A percentile compares a stretch with the other conserved stretches of the same genome.
Evolutionary conservation across 805 yeast genomes (phyloP).

Genomic region (Cephaloascus albidus): DNA sequence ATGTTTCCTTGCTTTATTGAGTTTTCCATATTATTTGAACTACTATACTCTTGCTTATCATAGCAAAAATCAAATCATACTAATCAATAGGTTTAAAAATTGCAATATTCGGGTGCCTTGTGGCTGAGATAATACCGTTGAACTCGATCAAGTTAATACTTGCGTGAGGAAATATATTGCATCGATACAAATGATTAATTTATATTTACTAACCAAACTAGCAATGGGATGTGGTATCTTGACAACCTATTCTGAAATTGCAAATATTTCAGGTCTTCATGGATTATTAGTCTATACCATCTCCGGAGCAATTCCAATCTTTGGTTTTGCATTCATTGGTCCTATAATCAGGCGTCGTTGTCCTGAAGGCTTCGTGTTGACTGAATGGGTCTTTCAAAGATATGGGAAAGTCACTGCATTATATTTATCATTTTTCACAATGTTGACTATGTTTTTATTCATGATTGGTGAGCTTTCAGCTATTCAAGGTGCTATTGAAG

Average conservation of each 20-base stretch:
- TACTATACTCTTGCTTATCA: no score
- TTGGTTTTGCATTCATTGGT: slow-evolving; percentile 75
- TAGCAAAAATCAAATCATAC: no score
- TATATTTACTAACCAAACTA: slow-evolving; percentile 9
- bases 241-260: slow-evolving; percentile 80
- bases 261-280: slow-evolving; percentile 77
- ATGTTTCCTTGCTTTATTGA: background rate
- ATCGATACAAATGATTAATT: slow-evolving; percentile 14
- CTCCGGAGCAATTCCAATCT: slow-evolving; percentile 75
- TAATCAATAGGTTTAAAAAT: no score
- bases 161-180: slow-evolving; percentile 63
- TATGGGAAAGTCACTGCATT: slow-evolving; percentile 67
- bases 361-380: slow-evolving; percentile 85
- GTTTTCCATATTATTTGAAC: no score
- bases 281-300: slow-evolving; percentile 77
- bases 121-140: slow-evolving; percentile 69
- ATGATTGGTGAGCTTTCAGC: slow-evolving; percentile 86
- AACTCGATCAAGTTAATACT: slow-evolving; percentile 77
- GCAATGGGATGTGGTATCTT: slow-evolving; percentile 87
- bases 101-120: slow-evolving; percentile 46
- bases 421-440: slow-evolving; percentile 72
- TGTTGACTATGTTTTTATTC: slow-evolving; percentile 75
- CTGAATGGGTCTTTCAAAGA: slow-evolving; percentile 89
- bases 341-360: slow-evolving; percentile 71
- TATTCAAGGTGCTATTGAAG: slow-evolving; percentile 63